Percentiles rank a stretch among this genome's conserved stretches.
These are phyloP conservation scores for Cercospora janseana DNA, from an alignment of 2,329 filamentous ascomycete species.

Conservation along the genomic window DNA sequence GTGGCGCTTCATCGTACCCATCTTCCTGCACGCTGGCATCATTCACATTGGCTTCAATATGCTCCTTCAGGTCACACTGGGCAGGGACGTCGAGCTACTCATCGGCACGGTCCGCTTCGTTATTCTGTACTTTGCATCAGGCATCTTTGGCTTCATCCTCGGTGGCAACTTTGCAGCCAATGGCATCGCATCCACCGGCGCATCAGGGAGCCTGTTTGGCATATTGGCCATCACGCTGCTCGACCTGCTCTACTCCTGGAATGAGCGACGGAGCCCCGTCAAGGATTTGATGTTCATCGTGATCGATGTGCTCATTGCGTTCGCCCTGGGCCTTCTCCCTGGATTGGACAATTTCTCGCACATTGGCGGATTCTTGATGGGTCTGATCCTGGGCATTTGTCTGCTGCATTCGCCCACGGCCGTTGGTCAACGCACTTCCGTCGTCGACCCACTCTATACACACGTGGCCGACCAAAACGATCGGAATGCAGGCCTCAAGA, in stretches of 20 bases:
- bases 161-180: constrained; percentile 89
- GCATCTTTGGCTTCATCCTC: constrained; percentile 93
- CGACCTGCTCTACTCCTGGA: constrained; percentile 91
- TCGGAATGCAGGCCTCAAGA: constrained; percentile 36
- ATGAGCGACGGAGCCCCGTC: constrained; percentile 69
- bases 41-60: constrained; percentile 97
- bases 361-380: constrained; percentile 93
- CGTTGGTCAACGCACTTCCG: constrained; percentile 29
- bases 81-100: constrained; percentile 84
- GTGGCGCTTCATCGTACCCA: constrained; percentile 93
- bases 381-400: constrained; percentile 79
- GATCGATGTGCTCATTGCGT: constrained; percentile 82
- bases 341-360: constrained; percentile 97
- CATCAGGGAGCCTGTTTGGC: constrained; percentile 87
- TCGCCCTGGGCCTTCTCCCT: constrained; percentile 86
- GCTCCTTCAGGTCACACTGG: constrained; percentile 83
- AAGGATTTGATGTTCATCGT: constrained; percentile 86
- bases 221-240: constrained; percentile 84
- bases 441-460: constrained; percentile 24
- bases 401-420: constrained; percentile 84
- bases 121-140: constrained; percentile 83
- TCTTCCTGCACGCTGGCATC: constrained; percentile 91
- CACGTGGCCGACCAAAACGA: constrained; percentile 21
- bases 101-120: constrained; percentile 88
- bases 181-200: constrained; percentile 76